These are phyloP conservation scores for Simmondsia chinensis DNA, from an alignment of 148 eudicot species.

Conservation along the genomic window DNA sequence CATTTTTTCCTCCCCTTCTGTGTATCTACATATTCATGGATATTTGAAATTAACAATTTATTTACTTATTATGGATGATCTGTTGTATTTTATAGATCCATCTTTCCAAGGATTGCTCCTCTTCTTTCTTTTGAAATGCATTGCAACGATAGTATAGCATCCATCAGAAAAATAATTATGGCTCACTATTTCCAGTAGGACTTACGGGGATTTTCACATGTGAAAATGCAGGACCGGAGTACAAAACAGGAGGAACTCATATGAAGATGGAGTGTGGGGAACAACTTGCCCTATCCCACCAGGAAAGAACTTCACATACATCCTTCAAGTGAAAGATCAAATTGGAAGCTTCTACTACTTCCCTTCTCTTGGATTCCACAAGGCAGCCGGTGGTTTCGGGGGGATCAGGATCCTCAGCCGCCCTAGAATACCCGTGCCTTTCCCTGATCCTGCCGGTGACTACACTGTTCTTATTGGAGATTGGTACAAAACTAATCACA, in stretches of 20 bases:
- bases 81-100: too few species aligned
- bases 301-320: constrained; percentile 51
- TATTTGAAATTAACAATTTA: too few species aligned
- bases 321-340: constrained; percentile 64
- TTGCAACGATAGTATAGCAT: too few species aligned
- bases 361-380: constrained; percentile 71
- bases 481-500: constrained; percentile 56
- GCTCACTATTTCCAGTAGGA: too few species aligned
- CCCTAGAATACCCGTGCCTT: constrained; percentile 53
- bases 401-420: constrained; percentile 50
- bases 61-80: too few species aligned
- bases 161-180: too few species aligned
- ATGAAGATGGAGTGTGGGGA: constrained; percentile 66
- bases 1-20: too few species aligned
- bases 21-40: too few species aligned
- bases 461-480: constrained; percentile 59
- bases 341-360: constrained; percentile 68
- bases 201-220: too few species aligned
- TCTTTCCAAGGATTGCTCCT: too few species aligned
- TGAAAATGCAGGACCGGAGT: constrained; percentile 49
- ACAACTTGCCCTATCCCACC: constrained; percentile 72
- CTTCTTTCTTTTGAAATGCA: too few species aligned
- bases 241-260: constrained; percentile 58
- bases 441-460: constrained; percentile 54
- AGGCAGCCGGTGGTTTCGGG: constrained; percentile 69